phyloP scores from a whole-genome alignment of 345 rosid species.

The Citrus inodora region DNA sequence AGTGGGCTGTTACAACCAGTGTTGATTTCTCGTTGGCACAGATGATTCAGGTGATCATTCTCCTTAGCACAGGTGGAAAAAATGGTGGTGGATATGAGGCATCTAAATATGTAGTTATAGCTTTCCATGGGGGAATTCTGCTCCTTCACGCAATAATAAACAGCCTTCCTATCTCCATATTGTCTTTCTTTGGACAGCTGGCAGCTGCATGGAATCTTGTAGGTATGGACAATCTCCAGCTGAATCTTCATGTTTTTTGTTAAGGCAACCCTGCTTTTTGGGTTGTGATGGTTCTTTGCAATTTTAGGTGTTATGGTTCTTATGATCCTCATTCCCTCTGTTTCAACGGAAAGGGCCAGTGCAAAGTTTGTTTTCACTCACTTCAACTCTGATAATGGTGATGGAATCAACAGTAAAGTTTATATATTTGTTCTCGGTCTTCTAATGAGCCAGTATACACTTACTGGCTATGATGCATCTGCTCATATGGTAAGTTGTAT shows the following conservation, averaged over 20 bases:
- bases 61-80: constrained; percentile 89
- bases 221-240: constrained; percentile 35
- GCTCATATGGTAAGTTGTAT: constrained; percentile 79
- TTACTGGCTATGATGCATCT: constrained; percentile 91
- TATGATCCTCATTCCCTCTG: constrained; percentile 74
- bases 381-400: constrained; percentile 77
- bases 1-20: constrained; percentile 92
- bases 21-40: constrained; percentile 66
- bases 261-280: not conserved
- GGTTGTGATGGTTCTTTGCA: not conserved
- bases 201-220: constrained; percentile 94
- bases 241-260: not conserved
- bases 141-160: constrained; percentile 73
- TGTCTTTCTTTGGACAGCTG: constrained; percentile 84
- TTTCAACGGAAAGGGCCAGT: constrained; percentile 75
- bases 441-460: constrained; percentile 93
- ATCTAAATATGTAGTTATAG: constrained; percentile 74
- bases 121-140: constrained; percentile 71
- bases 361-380: constrained; percentile 84
- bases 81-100: constrained; percentile 92
- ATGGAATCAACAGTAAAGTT: constrained; percentile 54
- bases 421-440: constrained; percentile 90
- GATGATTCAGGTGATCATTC: constrained; percentile 68
- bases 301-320: constrained; percentile 71
- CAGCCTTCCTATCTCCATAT: constrained; percentile 73